Evolutionary conservation across 2,329 filamentous ascomycete genomes (phyloP).

Genomic region (Escovopsis weberi): DNA sequence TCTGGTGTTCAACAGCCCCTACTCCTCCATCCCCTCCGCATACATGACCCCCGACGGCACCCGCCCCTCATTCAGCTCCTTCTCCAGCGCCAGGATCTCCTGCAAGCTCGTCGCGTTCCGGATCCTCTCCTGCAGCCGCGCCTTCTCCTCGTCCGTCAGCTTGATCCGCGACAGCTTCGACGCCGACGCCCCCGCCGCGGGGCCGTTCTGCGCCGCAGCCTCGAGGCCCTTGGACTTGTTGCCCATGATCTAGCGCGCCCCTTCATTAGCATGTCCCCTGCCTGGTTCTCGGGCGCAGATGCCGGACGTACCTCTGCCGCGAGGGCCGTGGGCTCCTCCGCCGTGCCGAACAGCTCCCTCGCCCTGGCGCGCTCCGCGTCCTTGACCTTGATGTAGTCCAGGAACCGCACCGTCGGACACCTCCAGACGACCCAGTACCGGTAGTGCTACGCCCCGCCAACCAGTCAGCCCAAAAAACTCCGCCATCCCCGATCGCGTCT

Average conservation of each 20-base stretch:
- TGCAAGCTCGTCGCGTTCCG: constrained; percentile 76
- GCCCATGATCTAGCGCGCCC: constrained; percentile 51
- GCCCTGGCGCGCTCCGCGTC: constrained; percentile 67
- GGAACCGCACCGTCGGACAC: constrained; percentile 70
- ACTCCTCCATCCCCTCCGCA: constrained; percentile 46
- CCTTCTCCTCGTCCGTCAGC: constrained; percentile 78
- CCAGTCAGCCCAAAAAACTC: background rate
- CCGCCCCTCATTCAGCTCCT: constrained; percentile 77
- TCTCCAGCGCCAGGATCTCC: constrained; percentile 82
- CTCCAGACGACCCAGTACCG: constrained; percentile 84
- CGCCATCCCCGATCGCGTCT: too few relatives aligned
- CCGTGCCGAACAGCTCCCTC: constrained; percentile 68
- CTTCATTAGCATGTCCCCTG: background rate
- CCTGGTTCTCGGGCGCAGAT: background rate
- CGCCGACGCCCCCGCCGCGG: constrained; percentile 17
- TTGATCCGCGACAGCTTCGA: constrained; percentile 64
- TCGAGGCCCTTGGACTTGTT: constrained; percentile 68
- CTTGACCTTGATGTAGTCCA: constrained; percentile 88
- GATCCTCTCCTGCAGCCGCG: constrained; percentile 73
- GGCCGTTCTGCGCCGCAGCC: constrained; percentile 26
- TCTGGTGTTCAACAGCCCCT: constrained; percentile 2
- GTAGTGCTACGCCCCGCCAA: constrained; percentile 50
- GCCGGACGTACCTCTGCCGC: constrained; percentile 46
- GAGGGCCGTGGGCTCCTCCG: constrained; percentile 62
- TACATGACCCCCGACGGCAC: constrained; percentile 54